Percentiles rank a stretch among this genome's conserved stretches.
Evolutionary conservation across 2,329 filamentous ascomycete species (phyloP).

Genomic region (Juglanconis juglandina): DNA sequence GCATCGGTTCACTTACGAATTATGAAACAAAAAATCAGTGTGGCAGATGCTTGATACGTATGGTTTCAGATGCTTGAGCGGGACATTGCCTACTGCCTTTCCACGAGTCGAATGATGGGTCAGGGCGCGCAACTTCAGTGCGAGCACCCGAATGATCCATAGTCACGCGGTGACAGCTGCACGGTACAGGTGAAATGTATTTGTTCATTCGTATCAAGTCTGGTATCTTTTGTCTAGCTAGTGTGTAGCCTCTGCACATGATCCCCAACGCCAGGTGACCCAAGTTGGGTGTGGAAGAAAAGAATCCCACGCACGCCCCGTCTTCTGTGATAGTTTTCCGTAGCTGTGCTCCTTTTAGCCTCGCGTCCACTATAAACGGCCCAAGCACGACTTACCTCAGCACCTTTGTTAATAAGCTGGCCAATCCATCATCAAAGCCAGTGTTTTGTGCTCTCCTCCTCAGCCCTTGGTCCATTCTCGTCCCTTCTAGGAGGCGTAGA

Average conservation of each 20-base stretch:
- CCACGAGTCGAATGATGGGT: not conserved
- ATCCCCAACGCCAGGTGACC: constrained; percentile 3
- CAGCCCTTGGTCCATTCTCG: not conserved
- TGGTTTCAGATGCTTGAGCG: not conserved
- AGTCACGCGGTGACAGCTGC: not conserved
- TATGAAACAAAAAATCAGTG: not conserved
- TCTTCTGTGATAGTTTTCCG: not conserved
- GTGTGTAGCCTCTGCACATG: not conserved
- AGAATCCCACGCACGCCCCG: not conserved
- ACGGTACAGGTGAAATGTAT: not conserved
- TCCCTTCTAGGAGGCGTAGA: constrained; percentile 32
- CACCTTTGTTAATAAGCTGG: not conserved
- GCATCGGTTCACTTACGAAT: not conserved
- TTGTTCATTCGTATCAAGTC: not conserved
- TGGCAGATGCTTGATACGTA: not conserved
- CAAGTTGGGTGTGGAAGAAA: not conserved
- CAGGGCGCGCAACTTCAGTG: not conserved
- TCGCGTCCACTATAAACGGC: not conserved
- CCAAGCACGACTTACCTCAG: not conserved
- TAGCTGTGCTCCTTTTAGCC: not conserved
- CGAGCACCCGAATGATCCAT: not conserved
- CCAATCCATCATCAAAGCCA: not conserved
- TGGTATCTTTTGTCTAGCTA: constrained; percentile 1
- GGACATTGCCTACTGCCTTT: not conserved
- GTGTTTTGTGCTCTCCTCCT: not conserved